Evolutionary conservation across 2,329 filamentous ascomycete species (phyloP), one percentile per base, ranked within the genome.

Genomic region (Penicillium polonicum): DNA sequence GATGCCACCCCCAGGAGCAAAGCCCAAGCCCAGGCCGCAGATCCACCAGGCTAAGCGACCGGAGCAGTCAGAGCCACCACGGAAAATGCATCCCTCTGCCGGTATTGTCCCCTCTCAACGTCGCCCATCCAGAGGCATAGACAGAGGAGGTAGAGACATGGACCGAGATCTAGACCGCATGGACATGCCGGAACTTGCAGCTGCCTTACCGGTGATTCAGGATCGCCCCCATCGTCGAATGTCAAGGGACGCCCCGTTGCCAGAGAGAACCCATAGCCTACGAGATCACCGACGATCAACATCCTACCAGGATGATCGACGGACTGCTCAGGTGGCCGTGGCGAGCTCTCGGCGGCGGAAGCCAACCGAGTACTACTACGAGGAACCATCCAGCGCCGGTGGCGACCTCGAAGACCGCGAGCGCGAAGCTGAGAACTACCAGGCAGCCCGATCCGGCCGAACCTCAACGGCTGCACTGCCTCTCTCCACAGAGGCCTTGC

Each of bases 1-100:
- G 51, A 78, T 78, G 74, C 76, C 75, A 44, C 77, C 74, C 6
- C 76, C 76, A 17, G 36, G n/a, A 56, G 53, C 61, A 27, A 72
- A 65, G 49, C 58, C 65, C 21, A 74, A 70, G 53, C 52, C 60
- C 36, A 72, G 65, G 50, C 68, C 68, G 8, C 70, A 74, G 29
- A 71, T 77, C 31, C 74, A 76, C 55, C 73, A 75, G 57, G n/a
- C 25, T 3, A 72, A 67, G 48, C 71, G 68, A 21, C 71, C 72
- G 1, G 68, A 62, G 15, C 58, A 52, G 49, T 65, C n/a, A 66
- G 64, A 23, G 71, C 72, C 8, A 64, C 70, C n/a, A 59, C 67
- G 46, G 38, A 55, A 55, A 9, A 35, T 43, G 17, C 53, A 51
- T 36, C 44, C 53, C 29, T 29, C 46, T 15, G 23, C 31, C 7